Percentiles rank a stretch among this genome's conserved stretches.
These are phyloP conservation scores for Solanum piurae DNA, from an alignment of 257 asterid species.

Conservation along the genomic window DNA sequence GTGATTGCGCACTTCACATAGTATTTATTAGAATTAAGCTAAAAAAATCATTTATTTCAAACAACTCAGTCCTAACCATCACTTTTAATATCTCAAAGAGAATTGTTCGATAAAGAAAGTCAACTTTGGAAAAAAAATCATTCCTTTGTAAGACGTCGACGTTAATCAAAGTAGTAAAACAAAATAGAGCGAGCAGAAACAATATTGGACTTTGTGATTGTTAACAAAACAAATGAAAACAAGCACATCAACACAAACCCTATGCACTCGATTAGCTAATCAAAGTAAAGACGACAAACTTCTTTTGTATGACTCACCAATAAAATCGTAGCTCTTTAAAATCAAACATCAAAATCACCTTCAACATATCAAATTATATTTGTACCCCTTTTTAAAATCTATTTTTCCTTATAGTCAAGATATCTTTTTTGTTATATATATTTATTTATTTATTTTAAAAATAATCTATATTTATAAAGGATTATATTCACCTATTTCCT, in stretches of 20 bases:
- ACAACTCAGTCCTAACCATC: background rate
- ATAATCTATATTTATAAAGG: background rate
- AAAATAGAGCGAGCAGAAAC: accelerated
- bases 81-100: background rate
- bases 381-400: background rate
- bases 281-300: no score
- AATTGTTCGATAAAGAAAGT: no score
- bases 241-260: no score
- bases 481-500: background rate
- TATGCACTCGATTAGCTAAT: no score
- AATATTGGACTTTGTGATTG: no score
- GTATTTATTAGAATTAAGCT: background rate
- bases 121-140: background rate
- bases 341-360: background rate
- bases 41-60: background rate
- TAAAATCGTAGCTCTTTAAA: background rate
- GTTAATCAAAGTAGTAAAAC: no score
- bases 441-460: no score
- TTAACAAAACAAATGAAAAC: background rate
- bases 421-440: background rate
- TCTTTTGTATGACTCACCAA: no score
- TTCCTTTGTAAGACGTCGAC: background rate
- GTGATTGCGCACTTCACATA: background rate
- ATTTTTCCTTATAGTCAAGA: background rate
- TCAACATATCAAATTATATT: no score